These are phyloP conservation scores for Hypoxylon sp. DNA, from an alignment of 2,329 filamentous ascomycete species.

Conservation along the genomic window DNA sequence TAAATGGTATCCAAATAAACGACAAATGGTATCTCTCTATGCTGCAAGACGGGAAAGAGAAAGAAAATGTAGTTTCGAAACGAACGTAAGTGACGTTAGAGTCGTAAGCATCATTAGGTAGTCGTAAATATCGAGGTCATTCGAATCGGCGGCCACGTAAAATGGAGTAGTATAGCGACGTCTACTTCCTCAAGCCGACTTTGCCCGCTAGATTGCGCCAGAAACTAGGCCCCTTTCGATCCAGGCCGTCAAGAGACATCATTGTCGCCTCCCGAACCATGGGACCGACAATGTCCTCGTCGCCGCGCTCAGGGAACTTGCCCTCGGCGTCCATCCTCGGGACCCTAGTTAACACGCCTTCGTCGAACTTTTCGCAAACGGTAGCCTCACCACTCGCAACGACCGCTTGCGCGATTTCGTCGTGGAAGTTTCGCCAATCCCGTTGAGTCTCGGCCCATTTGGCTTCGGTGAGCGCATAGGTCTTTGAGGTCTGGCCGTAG, in stretches of 20 bases:
- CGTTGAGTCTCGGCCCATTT: constrained; percentile 89
- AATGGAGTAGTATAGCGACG: constrained; percentile 11
- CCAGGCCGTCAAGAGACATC: constrained; percentile 50
- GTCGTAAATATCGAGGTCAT: constrained; percentile 29
- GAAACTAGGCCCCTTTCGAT: constrained; percentile 49
- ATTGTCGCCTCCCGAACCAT: constrained; percentile 77
- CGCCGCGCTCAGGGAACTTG: constrained; percentile 89
- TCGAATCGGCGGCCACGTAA: constrained; percentile 16
- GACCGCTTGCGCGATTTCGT: constrained; percentile 70
- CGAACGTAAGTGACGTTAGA: constrained; percentile 43
- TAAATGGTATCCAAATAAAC: constrained; percentile 41
- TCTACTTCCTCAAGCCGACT: constrained; percentile 48
- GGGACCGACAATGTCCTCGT: constrained; percentile 92
- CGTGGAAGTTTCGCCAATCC: constrained; percentile 78
- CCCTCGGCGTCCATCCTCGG: constrained; percentile 78
- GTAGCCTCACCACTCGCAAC: constrained; percentile 56
- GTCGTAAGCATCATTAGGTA: constrained; percentile 46
- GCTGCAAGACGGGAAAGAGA: constrained; percentile 39
- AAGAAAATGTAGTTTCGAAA: constrained; percentile 38
- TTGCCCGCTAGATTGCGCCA: constrained; percentile 53
- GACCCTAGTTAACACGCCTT: constrained; percentile 72
- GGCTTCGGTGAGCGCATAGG: constrained; percentile 84
- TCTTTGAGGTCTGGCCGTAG: constrained; percentile 90
- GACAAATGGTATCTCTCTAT: constrained; percentile 52
- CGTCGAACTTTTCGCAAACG: constrained; percentile 62